These are phyloP conservation scores for Xylariaceae sp. DNA, from an alignment of 2,329 filamentous ascomycete species.

Conservation along the genomic window DNA sequence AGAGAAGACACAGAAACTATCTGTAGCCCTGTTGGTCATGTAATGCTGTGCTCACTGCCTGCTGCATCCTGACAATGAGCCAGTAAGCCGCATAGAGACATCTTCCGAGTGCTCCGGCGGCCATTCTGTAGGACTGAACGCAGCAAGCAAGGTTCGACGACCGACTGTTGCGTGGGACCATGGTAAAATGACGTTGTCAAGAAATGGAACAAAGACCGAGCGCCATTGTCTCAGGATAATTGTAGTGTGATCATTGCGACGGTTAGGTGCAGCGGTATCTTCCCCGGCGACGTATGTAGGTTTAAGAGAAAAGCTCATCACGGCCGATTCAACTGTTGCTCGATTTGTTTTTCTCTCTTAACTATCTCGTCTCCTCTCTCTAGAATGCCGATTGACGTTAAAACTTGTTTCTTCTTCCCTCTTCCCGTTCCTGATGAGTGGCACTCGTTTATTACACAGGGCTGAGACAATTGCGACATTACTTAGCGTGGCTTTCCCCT, in stretches of 20 bases:
- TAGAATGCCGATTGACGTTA: neutral
- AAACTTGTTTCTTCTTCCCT: neutral
- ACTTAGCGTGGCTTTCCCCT: conserved; percentile 25
- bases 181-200: neutral
- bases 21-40: too few species aligned
- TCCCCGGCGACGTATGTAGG: neutral
- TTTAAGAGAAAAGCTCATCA: neutral
- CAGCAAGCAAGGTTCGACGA: too few species aligned
- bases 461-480: conserved; percentile 27
- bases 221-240: neutral
- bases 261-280: neutral
- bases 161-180: neutral
- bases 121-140: conserved; percentile 2
- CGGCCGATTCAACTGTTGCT: neutral
- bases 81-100: conserved; percentile 20
- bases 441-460: conserved; percentile 20
- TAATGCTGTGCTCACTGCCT: too few species aligned
- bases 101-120: conserved; percentile 3
- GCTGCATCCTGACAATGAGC: conserved; percentile 3
- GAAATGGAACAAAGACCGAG: neutral
- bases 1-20: too few species aligned
- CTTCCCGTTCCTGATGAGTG: neutral
- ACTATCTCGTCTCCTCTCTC: neutral
- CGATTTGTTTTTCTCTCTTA: too few species aligned
- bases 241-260: neutral